Evolutionary conservation across 23 red algal genomes (phyloP), one percentile per base, ranked within the genome.

Genomic region (Agarophyton chilense): DNA sequence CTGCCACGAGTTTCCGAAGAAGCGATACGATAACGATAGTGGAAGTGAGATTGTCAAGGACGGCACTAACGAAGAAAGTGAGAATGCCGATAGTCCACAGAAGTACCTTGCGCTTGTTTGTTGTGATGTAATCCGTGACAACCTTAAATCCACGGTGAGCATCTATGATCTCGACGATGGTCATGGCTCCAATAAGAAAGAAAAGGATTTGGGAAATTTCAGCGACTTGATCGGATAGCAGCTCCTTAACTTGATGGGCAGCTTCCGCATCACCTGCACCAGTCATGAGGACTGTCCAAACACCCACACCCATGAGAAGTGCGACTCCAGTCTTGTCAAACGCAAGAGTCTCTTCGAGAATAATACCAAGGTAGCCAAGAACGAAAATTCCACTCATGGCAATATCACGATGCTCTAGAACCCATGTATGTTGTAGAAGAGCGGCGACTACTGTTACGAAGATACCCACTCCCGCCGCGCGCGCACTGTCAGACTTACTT

Each of bases 131-230:
- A 38, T 95, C 91, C 18, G 97, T 99, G 34, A 99, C 92, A 36
- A 95, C 85, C 25, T 92, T 90, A 66, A 99, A 99, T 17, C 93
- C 97, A n/a, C 85, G 62, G 68, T 99, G 97, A 29, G 87, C 89
- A 54, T 99, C 97, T 12, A 99, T 72, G 56, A 99, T 96, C 87
- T 99, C 97, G 31, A 99, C 97, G 68, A 96, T 96, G 47, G 93
- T 95, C 97, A 96, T 96, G 21, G 97, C 97, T 46, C 97, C 97
- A 53, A 96, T 79, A 26, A 99, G 85, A 43, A 99, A 99, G 82
- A 96, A 96, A 10, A 99, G 79, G 46, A 99, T 88, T 76, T 95
- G 81, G 25, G 89, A 76, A 54, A 99, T 90, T 3, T 89, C 91
- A 28, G 72, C 51, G 45, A 99, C 35, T 55, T 82, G 53, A 33